Percentiles rank a stretch among this genome's conserved stretches.
These are phyloP conservation scores for Skeletonema potamos DNA, from an alignment of 108 stramenopile genomes.

Conservation along the genomic window DNA sequence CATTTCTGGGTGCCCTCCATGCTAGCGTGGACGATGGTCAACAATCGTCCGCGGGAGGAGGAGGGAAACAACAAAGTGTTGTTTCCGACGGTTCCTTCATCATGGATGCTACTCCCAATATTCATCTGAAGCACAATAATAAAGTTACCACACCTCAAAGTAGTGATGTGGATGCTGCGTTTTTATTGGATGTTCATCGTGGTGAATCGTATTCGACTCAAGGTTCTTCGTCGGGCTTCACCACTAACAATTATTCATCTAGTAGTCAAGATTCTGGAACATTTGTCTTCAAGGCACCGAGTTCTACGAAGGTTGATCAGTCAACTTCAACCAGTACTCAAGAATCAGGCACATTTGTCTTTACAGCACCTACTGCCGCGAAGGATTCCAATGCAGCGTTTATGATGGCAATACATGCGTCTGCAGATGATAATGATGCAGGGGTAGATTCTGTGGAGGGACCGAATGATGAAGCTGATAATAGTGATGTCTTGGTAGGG, in stretches of 20 bases:
- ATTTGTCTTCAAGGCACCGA: slow-evolving; percentile 11
- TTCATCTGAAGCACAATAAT: neutral
- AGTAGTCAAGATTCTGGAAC: slow-evolving; percentile 21
- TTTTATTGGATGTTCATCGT: slow-evolving; percentile 33
- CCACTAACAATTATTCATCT: neutral
- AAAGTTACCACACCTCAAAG: neutral
- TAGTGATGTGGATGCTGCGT: slow-evolving; percentile 25
- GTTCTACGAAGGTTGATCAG: neutral
- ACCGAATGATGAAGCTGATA: slow-evolving; percentile 3
- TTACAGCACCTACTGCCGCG: neutral
- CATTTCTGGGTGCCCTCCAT: slow-evolving; percentile 46
- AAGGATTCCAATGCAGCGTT: slow-evolving; percentile 18
- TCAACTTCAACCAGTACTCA: neutral
- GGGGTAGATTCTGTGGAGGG: slow-evolving; percentile 6
- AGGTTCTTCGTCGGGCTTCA: neutral
- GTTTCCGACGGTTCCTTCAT: neutral
- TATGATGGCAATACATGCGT: slow-evolving; percentile 40
- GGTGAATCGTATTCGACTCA: neutral
- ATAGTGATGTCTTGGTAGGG: slow-evolving; percentile 5
- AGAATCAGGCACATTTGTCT: neutral
- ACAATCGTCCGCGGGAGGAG: slow-evolving; percentile 10
- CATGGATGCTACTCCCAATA: neutral
- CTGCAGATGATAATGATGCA: slow-evolving; percentile 12
- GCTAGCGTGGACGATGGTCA: slow-evolving; percentile 16
- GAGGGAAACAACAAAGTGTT: neutral